Base-by-base conservation (phyloP, 306 rosid genomes). In the Acmispon strigosus region DNA sequence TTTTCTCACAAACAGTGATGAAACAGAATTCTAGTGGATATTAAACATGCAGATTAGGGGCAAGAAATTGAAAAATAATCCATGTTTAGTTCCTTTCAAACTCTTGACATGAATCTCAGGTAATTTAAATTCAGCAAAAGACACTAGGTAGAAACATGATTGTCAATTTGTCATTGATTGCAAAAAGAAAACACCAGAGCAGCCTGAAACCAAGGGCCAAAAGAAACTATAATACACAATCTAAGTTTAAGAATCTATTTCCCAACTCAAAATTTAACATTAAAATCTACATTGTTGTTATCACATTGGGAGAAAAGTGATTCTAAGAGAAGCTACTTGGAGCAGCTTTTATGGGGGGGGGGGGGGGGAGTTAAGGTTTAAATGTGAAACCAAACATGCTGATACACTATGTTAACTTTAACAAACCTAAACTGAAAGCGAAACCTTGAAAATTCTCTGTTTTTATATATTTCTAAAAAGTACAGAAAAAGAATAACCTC, bases 401-500 rank as follows among this genome's bases (percentile, higher is more conserved):
- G 32, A 27, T 27, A 27, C 32, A 27, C 3, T 27, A 50, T 18
- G 27, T 27, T 48, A 27, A 15, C 72, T 76, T 72, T 7, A 15
- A 20, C 45, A 45, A 20, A 17, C 15, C 55, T 37, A 63, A 27
- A 27, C 32, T 22, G 24, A 27, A 3, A 27, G 3, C 32, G 3
- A 27, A 27, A 27, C 32, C 32, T 27, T 27, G 32, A 3, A 49
- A 63, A 22, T 5, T 27, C 1, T 20, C 27, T 57, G 32, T 17
- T 11, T 24, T 41, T 24, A 52, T 63, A n/a, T 2, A 5, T 8
- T 12, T 13, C 20, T 62, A 51, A 22, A 16, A 20, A 22, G 4
- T 27, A 27, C 4, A 27, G 4, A 27, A 22, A 24, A 62, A 17
- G n/a, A 6, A 11, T 82, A 32, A 89, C 98, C 95, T 94, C 98